Evolutionary conservation across 2,329 filamentous ascomycete genomes (phyloP), one percentile per base, ranked within the genome.

Genomic region (Fusarium sterilihyphosum): DNA sequence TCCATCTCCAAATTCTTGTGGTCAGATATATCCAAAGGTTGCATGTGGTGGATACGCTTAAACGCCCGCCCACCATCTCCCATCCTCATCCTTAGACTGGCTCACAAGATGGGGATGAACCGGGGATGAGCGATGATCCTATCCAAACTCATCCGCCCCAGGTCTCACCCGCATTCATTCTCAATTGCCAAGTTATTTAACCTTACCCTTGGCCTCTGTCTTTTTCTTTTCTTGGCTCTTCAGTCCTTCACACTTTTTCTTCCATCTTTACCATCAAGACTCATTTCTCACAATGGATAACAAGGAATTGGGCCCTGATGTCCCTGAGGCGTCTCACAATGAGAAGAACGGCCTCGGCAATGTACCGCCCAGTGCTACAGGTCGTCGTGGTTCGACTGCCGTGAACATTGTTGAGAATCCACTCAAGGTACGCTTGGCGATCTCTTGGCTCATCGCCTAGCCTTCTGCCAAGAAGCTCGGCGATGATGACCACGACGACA

Each of bases 381-480:
- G 43, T 11, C 60, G 67, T 43, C 67, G 67, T 24, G 67, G 66
- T 14, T 70, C 67, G 31, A 70, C 67, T 8, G 67, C 67, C 16
- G 3, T 70, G 40, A 70, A 70, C 33, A 70, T 70, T 0, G 67
- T 70, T 13, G 67, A 70, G 31, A 70, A 70, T 40, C 67, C 67
- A 13, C 29, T 70, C 29, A 69, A 70, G 67, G 67, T 70, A 59
- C 26, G 49, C 66, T 69, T 68, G 66, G 64, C 66, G 56, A 68
- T 68, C 49, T 56, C 66, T 68, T 69, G 41, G 65, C 63, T 4
- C 49, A 33, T 41, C 40, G 18, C 57, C 57, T 20, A 52, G 59
- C 20, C 16, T 26, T 41, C 33, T 61, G 33, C 41, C 35, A 46
- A 59, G 38, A 24, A 17, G 26, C 63, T 43, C 44, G 63, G 63